Base-by-base conservation (phyloP, 2,329 filamentous ascomycete genomes). In the Fusarium sp. region DNA sequence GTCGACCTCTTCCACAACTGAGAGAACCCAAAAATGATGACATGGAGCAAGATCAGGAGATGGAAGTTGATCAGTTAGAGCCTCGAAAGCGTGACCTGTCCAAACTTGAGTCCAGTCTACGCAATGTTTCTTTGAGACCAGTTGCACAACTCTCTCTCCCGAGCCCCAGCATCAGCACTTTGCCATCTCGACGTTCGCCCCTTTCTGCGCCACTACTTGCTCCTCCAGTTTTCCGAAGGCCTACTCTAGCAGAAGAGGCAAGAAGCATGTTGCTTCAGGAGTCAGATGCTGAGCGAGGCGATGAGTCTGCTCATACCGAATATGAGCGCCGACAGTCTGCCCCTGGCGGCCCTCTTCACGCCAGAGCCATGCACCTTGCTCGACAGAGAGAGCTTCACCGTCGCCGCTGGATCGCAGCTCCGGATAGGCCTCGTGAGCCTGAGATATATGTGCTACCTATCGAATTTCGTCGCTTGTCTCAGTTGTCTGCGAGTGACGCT, bases 371-470 rank as follows among this genome's bases (percentile, higher is more conserved):
- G 40, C 74, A 76, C n/a, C 65, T 78, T 33, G 72, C 71, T 40
- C 69, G 61, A 30, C 75, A 74, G 17, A 71, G 75, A 35, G 74
- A 76, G 27, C 37, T 67, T 2, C 70, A 78, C 23, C 72, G 75
- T 56, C 64, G 59, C 17, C 57, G 62, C 32, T 74, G 75, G n/a
- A 44, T 66, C 38, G n/a, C 38, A 20, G 40, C 57, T 44, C 46
- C 74, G 59, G 55, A 73, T 60, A 55, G 67, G 53, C 40, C 37
- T 50, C 49, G 66, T 13, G 64, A 67, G 10, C 61, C 73, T 7
- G 74, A 79, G 27, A 54, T 78, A 23, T 60, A 77, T 20, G 77
- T 81, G 15, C 60, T 70, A 27, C 73, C 78, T 10, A 67, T 77
- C 9, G 66, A 76, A 33, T 69, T 79, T 30, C 66, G 63, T n/a